Evolutionary conservation across 2,329 filamentous ascomycete species (phyloP), one percentile per base, ranked within the genome.

Genomic region (Coniochaeta prunicola): DNA sequence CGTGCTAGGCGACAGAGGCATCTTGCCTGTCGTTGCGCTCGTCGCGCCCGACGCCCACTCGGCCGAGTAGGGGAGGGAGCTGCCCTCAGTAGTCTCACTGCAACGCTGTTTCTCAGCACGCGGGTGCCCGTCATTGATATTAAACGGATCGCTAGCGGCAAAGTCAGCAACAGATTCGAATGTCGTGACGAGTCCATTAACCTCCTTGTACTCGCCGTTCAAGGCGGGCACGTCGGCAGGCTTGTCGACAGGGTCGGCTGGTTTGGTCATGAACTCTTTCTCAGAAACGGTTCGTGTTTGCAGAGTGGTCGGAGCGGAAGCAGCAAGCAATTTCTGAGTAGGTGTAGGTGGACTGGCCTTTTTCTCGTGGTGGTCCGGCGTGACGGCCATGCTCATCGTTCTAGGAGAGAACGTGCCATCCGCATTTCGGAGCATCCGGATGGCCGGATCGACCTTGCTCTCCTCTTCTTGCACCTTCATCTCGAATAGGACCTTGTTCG

Each of bases 401-500:
- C 75, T 73, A 28, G 78, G 76, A 21, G 77, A 80, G 12, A 77
- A 71, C 36, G 28, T 33, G n/a, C 53, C 53, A 9, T 55, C 53
- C 10, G 17, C 17, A 17, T 28, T 36, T 21, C 30, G 28, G 1
- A 55, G 30, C 28, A 50, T 2, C 19, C 31, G 21, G 33, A 33
- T 26, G 0, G 75, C 71, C 31, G 73, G 75, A 36, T 81, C 75
- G 65, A 76, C 75, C 53, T 73, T 80, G 38, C 79, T 76, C 68
- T 86, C 84, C 64, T 89, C 87, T 56, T 86, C 78, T 38, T 82
- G 78, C 45, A 93, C 83, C 63, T 82, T 85, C 54, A 76, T 75
- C 65, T 90, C 83, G 81, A 96, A 97, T 6, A 87, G 79, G 2
- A 75, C 74, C 71, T 88, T 90, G 72, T 97, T 97, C 59, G 76